A percentile compares a stretch with the other conserved stretches of the same genome.
phyloP scores from a whole-genome alignment of 2,329 filamentous ascomycete genomes.

The Laburnicola sp. region DNA sequence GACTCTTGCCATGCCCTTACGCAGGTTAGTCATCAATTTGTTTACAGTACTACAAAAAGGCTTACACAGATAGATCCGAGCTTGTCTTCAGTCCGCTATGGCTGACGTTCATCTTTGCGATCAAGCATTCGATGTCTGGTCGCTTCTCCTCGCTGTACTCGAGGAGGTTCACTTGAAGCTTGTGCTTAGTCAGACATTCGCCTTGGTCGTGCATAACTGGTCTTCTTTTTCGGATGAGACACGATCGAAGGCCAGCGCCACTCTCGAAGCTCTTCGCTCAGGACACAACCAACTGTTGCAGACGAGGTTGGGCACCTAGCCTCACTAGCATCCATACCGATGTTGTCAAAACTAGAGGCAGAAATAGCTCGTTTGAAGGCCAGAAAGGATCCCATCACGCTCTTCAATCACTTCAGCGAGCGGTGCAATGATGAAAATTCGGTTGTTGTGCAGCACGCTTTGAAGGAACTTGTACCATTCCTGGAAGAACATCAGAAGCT shows the following conservation, averaged over 20 bases:
- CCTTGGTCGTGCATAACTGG: constrained; percentile 85
- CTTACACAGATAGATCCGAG: constrained; percentile 68
- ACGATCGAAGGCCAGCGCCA: constrained; percentile 61
- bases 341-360: constrained; percentile 68
- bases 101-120: constrained; percentile 74
- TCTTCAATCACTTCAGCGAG: constrained; percentile 70
- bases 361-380: constrained; percentile 67
- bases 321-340: constrained; percentile 70
- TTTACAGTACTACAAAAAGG: background rate
- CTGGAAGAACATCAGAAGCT: constrained; percentile 74
- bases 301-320: constrained; percentile 74
- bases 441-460: constrained; percentile 78
- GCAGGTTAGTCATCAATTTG: constrained; percentile 62
- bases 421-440: constrained; percentile 82
- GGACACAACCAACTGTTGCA: constrained; percentile 64
- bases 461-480: constrained; percentile 75
- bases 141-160: constrained; percentile 72
- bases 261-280: constrained; percentile 68
- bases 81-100: constrained; percentile 86
- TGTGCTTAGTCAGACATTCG: constrained; percentile 86
- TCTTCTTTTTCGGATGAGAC: constrained; percentile 63
- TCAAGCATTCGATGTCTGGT: constrained; percentile 82
- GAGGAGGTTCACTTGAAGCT: constrained; percentile 73
- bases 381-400: constrained; percentile 66
- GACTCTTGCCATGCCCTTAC: constrained; percentile 80